These are phyloP conservation scores for Pseudogymnoascus sp. DNA, from an alignment of 2,329 filamentous ascomycete species.

Conservation along the genomic window DNA sequence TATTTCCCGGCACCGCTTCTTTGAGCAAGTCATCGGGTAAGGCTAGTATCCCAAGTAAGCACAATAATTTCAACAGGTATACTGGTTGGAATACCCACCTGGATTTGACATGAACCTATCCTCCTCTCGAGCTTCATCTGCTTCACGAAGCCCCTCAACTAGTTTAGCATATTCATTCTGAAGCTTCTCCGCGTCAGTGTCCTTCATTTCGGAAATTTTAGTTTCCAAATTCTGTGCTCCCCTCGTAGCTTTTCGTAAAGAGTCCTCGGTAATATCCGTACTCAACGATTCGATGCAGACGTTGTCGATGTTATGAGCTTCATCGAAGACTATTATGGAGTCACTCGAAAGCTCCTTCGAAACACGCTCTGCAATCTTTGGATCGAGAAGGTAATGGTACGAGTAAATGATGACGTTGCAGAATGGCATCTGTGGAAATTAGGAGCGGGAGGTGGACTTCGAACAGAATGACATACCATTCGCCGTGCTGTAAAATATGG, in stretches of 20 bases:
- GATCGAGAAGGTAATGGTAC: constrained; percentile 95
- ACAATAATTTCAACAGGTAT: not conserved
- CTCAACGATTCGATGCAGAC: constrained; percentile 97
- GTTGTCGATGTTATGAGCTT: constrained; percentile 99
- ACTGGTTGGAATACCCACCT: constrained; percentile 21
- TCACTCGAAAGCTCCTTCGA: constrained; percentile 96
- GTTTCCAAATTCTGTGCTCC: constrained; percentile 86
- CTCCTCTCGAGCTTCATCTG: constrained; percentile 83
- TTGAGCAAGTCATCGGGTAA: constrained; percentile 89
- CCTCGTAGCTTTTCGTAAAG: constrained; percentile 78
- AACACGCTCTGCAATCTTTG: constrained; percentile 92
- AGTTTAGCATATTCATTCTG: constrained; percentile 94
- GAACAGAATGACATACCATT: constrained; percentile 57
- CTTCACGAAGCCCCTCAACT: constrained; percentile 81
- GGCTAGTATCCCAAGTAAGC: constrained; percentile 38
- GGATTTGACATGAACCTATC: constrained; percentile 97
- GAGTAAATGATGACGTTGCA: constrained; percentile 99
- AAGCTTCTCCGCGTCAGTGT: constrained; percentile 88
- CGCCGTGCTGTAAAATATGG: constrained; percentile 92
- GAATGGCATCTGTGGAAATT: constrained; percentile 69
- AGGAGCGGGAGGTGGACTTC: constrained; percentile 11
- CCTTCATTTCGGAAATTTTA: constrained; percentile 89
- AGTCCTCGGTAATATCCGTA: constrained; percentile 94
- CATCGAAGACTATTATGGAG: constrained; percentile 97
- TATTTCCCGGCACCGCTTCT: constrained; percentile 94